Evolutionary conservation across 2,329 filamentous ascomycete genomes (phyloP).

Genomic region (Tolypocladium sp.): DNA sequence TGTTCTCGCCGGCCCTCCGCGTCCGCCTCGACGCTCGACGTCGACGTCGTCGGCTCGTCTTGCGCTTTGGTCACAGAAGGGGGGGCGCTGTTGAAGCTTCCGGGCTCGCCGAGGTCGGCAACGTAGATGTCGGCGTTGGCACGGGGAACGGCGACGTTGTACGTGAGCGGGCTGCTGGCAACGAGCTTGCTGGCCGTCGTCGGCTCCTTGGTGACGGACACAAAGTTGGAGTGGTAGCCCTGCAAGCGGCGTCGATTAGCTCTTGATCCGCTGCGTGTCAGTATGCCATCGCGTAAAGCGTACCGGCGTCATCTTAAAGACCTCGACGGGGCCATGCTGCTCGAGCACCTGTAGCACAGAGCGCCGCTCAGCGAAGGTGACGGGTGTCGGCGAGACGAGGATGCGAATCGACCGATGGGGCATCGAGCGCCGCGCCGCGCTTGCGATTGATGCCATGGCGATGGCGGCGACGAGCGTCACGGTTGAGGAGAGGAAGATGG

Average conservation of each 20-base stretch:
- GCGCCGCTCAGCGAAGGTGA: slow-evolving; percentile 44
- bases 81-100: slow-evolving; percentile 1
- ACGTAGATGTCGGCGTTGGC: slow-evolving; percentile 20
- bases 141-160: slow-evolving; percentile 25
- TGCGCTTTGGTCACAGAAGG: neutral
- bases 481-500: neutral
- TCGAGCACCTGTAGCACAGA: slow-evolving; percentile 44
- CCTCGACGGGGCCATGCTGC: slow-evolving; percentile 38
- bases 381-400: slow-evolving; percentile 40
- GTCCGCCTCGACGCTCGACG: neutral
- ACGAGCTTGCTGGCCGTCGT: slow-evolving; percentile 31
- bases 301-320: slow-evolving; percentile 33
- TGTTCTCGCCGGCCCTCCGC: slow-evolving; percentile 4
- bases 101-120: slow-evolving; percentile 18
- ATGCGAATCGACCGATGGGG: slow-evolving; percentile 36
- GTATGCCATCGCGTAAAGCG: neutral
- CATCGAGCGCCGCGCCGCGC: slow-evolving; percentile 6
- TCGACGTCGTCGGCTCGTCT: neutral
- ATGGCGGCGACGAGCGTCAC: neutral
- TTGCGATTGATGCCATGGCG: slow-evolving; percentile 6
- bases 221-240: slow-evolving; percentile 39
- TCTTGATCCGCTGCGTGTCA: neutral
- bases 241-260: slow-evolving; percentile 10
- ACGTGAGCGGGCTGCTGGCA: slow-evolving; percentile 35
- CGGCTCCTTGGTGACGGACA: slow-evolving; percentile 35